These are phyloP conservation scores for Carpinus viminea DNA, from an alignment of 306 rosid species.

Conservation along the genomic window DNA sequence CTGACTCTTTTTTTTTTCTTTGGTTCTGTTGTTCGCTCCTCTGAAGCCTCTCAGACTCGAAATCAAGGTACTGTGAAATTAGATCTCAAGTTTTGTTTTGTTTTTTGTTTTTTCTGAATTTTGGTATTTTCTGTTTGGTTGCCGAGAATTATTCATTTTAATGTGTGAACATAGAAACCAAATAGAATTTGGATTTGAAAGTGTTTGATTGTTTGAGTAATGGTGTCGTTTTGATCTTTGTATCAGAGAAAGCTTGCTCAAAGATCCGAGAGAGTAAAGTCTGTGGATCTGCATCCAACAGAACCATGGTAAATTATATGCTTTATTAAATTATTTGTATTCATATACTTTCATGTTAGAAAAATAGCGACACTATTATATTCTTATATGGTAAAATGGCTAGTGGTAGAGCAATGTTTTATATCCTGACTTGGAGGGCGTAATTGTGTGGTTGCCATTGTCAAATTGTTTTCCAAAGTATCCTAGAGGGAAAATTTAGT, in stretches of 20 bases:
- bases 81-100: constrained; percentile 4
- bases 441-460: not conserved
- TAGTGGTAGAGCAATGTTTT: not conserved
- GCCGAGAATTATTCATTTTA: constrained; percentile 7
- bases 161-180: constrained; percentile 18
- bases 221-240: constrained; percentile 8
- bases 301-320: constrained; percentile 83
- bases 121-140: constrained; percentile 1
- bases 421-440: not conserved
- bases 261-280: constrained; percentile 80
- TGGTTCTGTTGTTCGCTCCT: constrained; percentile 35
- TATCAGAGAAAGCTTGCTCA: constrained; percentile 64
- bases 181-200: constrained; percentile 1
- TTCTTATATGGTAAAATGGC: not conserved
- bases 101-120: constrained; percentile 24
- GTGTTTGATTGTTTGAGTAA: constrained; percentile 29
- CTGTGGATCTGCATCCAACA: constrained; percentile 99
- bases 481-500: not conserved
- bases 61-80: constrained; percentile 69
- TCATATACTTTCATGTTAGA: not conserved
- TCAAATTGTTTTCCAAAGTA: not conserved
- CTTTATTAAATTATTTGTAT: constrained; percentile 6
- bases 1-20: constrained; percentile 41
- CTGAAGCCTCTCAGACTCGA: constrained; percentile 99
- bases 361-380: not conserved